A percentile compares a stretch with the other conserved stretches of the same genome.
These are phyloP conservation scores for Neonectria magnoliae DNA, from an alignment of 2,329 filamentous ascomycete genomes.

Conservation along the genomic window DNA sequence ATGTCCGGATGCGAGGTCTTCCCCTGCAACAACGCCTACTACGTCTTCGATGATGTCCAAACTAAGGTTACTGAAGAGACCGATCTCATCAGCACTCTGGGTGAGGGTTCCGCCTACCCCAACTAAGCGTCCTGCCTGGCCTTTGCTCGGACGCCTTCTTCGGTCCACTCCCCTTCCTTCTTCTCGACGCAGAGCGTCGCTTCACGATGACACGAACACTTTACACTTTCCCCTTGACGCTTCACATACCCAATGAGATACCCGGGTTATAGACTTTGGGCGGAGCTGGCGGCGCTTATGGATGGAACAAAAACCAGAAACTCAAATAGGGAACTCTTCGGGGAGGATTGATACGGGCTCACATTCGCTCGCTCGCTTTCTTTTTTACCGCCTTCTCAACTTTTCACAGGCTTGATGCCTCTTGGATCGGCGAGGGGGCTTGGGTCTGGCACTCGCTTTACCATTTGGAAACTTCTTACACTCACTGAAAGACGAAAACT, in stretches of 20 bases:
- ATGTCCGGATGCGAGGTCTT: conserved; percentile 62
- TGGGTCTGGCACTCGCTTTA: conserved; percentile 44
- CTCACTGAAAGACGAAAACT: conserved; percentile 34
- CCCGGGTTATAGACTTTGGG: conserved; percentile 43
- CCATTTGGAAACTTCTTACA: conserved; percentile 38
- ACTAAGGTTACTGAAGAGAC: conserved; percentile 61
- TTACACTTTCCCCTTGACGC: conserved; percentile 17
- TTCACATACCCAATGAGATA: conserved; percentile 43
- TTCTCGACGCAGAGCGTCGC: conserved; percentile 42
- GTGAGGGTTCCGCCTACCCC: conserved; percentile 43
- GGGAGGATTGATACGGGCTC: conserved; percentile 18
- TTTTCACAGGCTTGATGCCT: conserved; percentile 42
- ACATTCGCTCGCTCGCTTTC: conserved; percentile 27
- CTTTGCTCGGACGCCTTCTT: conserved; percentile 29
- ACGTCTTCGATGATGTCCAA: conserved; percentile 62
- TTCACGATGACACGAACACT: conserved; percentile 40
- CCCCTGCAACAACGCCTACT: conserved; percentile 66
- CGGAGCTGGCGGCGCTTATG: conserved; percentile 43
- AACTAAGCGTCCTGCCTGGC: conserved; percentile 24
- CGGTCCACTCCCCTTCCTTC: conserved; percentile 22
- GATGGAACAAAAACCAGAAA: conserved; percentile 25
- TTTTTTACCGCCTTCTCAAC: conserved; percentile 12
- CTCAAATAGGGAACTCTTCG: conserved; percentile 33
- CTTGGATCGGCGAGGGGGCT: conserved; percentile 37
- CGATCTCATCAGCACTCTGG: conserved; percentile 63